Base-by-base conservation (phyloP, 2,329 filamentous ascomycete species). In the Fusarium coicis region DNA sequence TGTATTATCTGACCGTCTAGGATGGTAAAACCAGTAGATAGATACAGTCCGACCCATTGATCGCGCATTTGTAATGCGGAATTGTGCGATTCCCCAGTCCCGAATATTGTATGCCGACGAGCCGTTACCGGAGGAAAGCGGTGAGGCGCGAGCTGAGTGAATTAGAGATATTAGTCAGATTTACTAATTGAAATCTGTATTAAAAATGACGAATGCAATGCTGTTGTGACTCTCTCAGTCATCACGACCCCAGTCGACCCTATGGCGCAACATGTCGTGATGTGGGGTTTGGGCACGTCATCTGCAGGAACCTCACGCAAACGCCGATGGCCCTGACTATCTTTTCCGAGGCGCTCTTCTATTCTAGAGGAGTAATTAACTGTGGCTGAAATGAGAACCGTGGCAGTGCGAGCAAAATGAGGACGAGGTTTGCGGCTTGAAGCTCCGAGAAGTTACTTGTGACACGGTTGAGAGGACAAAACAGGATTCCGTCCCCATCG, bases 221-320 rank as follows among this genome's bases (percentile, higher is more conserved):
- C 26, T 16, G 42, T 47, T 28, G 7, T 40, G 36, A 23, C 28
- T 4, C 26, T 19, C 18, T 32, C 8, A 19, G 21, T 15, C 16
- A 11, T 28, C 19, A n/a, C 21, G 14, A 49, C 30, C 40, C 28
- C 5, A 16, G 54, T 36, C 30, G 4, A 28, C 4, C 10, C 21
- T 10, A 50, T 58, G 32, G 55, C 42, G 42, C 32, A n/a, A 58
- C 23, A 32, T 54, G 50, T 50, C 53, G 54, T 49, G 60, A 36
- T 53, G 28, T 60, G 34, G 44, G 57, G 28, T 53, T 53, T 16
- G 34, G 34, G 26, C 55, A 58, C 55, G 55, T 36, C 55, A 58
- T 58, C 32, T 47, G 55, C 55, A 58, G 55, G 55, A 58, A 58
- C 55, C 19, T 58, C 42, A 19, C 55, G 55, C 43, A 58, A 58